Evolutionary conservation across 2,329 filamentous ascomycete genomes (phyloP).

Genomic region (Elsinoe australis): DNA sequence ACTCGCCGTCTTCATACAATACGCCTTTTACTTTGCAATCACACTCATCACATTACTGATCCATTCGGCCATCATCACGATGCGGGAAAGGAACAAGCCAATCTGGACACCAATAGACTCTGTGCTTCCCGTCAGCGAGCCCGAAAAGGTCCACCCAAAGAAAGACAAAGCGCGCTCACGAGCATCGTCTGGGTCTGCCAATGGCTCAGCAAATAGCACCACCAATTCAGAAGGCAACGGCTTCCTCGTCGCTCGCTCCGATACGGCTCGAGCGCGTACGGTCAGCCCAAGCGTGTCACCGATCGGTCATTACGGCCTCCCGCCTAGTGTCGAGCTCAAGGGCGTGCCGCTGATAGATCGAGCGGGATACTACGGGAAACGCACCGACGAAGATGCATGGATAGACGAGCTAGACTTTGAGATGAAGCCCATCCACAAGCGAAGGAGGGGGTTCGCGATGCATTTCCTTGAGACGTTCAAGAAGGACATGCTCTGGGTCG

Average conservation of each 20-base stretch:
- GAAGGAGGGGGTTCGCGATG: constrained; percentile 34
- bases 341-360: constrained; percentile 33
- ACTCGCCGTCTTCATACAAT: constrained; percentile 72
- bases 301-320: constrained; percentile 25
- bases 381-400: constrained; percentile 25
- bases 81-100: constrained; percentile 20
- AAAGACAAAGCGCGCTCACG: constrained; percentile 22
- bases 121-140: constrained; percentile 28
- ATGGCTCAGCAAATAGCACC: constrained; percentile 25
- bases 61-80: constrained; percentile 36
- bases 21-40: constrained; percentile 55
- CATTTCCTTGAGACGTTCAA: constrained; percentile 54
- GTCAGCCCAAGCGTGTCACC: constrained; percentile 29
- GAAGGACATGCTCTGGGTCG: constrained; percentile 48
- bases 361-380: constrained; percentile 35
- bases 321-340: constrained; percentile 21
- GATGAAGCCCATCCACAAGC: constrained; percentile 25
- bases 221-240: constrained; percentile 16
- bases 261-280: constrained; percentile 31
- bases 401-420: constrained; percentile 27
- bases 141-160: constrained; percentile 24
- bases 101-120: constrained; percentile 19
- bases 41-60: constrained; percentile 44
- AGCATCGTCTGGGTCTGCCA: constrained; percentile 21
- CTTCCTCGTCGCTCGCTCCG: constrained; percentile 26